Percentiles rank a stretch among this genome's conserved stretches.
phyloP scores from a whole-genome alignment of 75 land plant species.

The Pseudotsuga menziesii region DNA sequence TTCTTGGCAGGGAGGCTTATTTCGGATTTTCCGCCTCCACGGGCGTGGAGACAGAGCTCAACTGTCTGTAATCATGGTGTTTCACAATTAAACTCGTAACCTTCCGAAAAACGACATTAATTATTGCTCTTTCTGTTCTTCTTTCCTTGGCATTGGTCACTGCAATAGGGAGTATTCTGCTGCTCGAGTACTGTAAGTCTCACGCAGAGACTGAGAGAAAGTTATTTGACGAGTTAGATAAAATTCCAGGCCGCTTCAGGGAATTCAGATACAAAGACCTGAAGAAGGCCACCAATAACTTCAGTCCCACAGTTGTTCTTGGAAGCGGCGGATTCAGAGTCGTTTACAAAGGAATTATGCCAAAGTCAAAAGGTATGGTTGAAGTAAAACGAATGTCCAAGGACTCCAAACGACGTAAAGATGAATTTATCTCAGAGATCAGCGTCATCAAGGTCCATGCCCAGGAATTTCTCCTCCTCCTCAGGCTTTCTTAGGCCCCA shows the following conservation, averaged over 20 bases:
- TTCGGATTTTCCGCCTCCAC: slow-evolving; percentile 38
- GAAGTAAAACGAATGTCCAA: slow-evolving; percentile 16
- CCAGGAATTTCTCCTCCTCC: too few species aligned
- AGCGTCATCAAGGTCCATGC: slow-evolving; percentile 35
- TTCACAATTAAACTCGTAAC: neutral
- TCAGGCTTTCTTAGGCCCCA: too few species aligned
- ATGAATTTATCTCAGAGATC: slow-evolving; percentile 38
- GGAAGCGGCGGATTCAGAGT: slow-evolving; percentile 18
- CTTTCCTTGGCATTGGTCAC: too few species aligned
- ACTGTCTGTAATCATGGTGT: slow-evolving; percentile 19
- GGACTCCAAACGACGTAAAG: slow-evolving; percentile 16
- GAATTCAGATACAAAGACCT: slow-evolving; percentile 25
- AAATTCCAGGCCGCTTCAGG: slow-evolving; percentile 9
- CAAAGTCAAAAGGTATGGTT: neutral
- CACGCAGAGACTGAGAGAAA: neutral
- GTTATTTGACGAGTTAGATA: neutral
- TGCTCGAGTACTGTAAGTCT: neutral
- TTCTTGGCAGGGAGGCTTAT: slow-evolving; percentile 9
- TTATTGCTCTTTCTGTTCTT: neutral
- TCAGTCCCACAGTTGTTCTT: slow-evolving; percentile 8
- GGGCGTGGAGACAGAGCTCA: slow-evolving; percentile 8
- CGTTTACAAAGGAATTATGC: slow-evolving; percentile 26
- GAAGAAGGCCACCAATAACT: slow-evolving; percentile 11
- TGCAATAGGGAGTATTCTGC: neutral
- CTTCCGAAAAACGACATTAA: neutral